Evolutionary conservation across 176 grass and related monocot species (phyloP).

Genomic region (Oryza glaberrima): DNA sequence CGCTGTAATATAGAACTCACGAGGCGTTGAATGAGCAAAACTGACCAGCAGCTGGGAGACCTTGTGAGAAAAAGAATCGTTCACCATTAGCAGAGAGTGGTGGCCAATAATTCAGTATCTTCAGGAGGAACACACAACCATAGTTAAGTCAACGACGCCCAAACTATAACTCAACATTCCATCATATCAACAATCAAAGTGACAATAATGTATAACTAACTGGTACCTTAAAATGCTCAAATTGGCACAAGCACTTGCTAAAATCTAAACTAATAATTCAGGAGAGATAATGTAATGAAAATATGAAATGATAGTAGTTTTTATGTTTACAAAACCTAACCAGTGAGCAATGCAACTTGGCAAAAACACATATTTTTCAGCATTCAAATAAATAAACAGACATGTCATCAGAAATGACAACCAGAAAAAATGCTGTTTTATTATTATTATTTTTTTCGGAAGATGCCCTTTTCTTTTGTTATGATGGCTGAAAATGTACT

Average conservation of each 20-base stretch:
- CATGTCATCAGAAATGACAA: neutral
- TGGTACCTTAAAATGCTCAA: slow-evolving; percentile 22
- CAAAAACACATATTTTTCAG: neutral
- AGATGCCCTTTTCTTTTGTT: neutral
- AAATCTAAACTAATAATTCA: slow-evolving; percentile 3
- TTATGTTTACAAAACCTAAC: slow-evolving; percentile 19
- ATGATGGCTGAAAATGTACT: slow-evolving; percentile 12
- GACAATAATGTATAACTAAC: neutral
- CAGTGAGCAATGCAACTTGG: neutral
- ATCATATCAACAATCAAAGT: slow-evolving; percentile 11
- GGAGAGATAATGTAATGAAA: neutral
- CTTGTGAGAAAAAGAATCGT: neutral
- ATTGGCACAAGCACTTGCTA: slow-evolving; percentile 6
- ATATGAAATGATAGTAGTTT: neutral
- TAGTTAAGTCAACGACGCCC: neutral
- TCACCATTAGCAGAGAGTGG: neutral
- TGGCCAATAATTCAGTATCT: neutral
- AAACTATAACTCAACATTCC: neutral
- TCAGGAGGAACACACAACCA: slow-evolving; percentile 16
- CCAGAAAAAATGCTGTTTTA: neutral
- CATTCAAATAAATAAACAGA: neutral
- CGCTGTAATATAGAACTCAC: neutral
- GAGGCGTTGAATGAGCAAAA: slow-evolving; percentile 15
- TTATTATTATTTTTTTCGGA: slow-evolving; percentile 21
- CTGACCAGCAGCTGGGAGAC: slow-evolving; percentile 5